Base-by-base conservation (phyloP, 2,329 filamentous ascomycete species). In the Phialophora expanda region DNA sequence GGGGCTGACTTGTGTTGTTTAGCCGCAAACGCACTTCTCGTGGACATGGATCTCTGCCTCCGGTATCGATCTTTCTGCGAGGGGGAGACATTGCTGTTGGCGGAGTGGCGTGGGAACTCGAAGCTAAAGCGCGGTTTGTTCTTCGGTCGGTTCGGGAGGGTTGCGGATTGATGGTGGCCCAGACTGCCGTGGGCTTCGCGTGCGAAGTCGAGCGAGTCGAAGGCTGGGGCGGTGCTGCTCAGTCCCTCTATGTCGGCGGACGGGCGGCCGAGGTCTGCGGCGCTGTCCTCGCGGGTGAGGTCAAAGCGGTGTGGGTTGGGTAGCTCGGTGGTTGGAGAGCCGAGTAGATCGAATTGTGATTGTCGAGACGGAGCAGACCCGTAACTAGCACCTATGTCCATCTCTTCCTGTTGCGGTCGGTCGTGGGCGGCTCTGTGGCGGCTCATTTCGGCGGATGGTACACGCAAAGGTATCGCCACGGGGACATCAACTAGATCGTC, bases 401-500 rank as follows among this genome's bases (percentile, higher is more conserved):
- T 93, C 74, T 95, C 93, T 73, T 97, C 89, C 68, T 88, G 79
- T 50, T 78, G 76, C 17, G 53, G 53, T 24, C 51, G 58, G 82
- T 86, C 73, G 77, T 83, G 73, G 6, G 63, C 65, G 20, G 64
- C 67, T 75, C 77, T 66, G 61, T 87, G 88, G 61, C 90, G 86
- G 66, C 89, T 88, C 82, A 92, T 89, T 74, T 98, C 94, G n/a
- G 89, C 88, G 4, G 91, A 94, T 7, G 93, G 90, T 8, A 87
- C 86, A 57, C 91, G 89, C 84, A 99, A 89, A 26, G 94, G 94
- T 34, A 97, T 92, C 2, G 93, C 95, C 56, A 98, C 90, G 1
- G 95, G 95, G 17, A 99, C 91, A 74, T 99, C 95, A 24, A 99
- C 95, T 24, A 98, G 82, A 75, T 99, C 95, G 75, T 99, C 95